Evolutionary conservation across 2,329 filamentous ascomycete species (phyloP).

Genomic region (Didymella lethalis): DNA sequence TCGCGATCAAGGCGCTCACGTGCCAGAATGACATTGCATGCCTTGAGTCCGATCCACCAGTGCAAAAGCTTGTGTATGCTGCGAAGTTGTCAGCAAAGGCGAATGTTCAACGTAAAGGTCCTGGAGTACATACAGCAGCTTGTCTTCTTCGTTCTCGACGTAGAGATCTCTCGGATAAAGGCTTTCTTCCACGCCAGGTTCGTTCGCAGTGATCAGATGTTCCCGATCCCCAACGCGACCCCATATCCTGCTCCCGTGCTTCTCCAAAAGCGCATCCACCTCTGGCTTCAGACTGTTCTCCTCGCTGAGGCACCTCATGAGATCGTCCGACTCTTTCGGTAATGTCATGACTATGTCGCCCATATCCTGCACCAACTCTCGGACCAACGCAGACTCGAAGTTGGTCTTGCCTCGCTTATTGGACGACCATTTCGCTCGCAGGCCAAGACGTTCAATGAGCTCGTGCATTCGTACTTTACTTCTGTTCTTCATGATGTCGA

Average conservation of each 20-base stretch:
- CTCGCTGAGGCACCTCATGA: constrained; percentile 40
- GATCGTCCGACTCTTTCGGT: constrained; percentile 46
- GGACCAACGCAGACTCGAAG: constrained; percentile 46
- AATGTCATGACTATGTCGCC: constrained; percentile 42
- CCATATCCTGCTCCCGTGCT: constrained; percentile 47
- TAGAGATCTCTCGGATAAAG: constrained; percentile 45
- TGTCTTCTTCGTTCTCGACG: constrained; percentile 45
- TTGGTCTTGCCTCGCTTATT: constrained; percentile 51
- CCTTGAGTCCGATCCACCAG: constrained; percentile 50
- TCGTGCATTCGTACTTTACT: constrained; percentile 49
- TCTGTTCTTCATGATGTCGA: constrained; percentile 49
- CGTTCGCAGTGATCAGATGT: constrained; percentile 45
- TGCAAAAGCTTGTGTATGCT: constrained; percentile 48
- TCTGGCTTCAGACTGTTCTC: constrained; percentile 41
- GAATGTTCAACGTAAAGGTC: not conserved
- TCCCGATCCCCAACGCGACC: constrained; percentile 42
- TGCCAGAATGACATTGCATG: constrained; percentile 48
- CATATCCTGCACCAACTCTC: constrained; percentile 48
- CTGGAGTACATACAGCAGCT: constrained; percentile 35
- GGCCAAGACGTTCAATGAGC: constrained; percentile 46
- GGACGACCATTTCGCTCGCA: constrained; percentile 49
- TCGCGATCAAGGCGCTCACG: constrained; percentile 47
- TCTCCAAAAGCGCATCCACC: constrained; percentile 41
- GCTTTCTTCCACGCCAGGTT: constrained; percentile 43
- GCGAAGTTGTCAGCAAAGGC: not conserved